Evolutionary conservation across 805 yeast genomes (phyloP), one percentile per base, ranked within the genome.

Genomic region (Myxozyma monticola): DNA sequence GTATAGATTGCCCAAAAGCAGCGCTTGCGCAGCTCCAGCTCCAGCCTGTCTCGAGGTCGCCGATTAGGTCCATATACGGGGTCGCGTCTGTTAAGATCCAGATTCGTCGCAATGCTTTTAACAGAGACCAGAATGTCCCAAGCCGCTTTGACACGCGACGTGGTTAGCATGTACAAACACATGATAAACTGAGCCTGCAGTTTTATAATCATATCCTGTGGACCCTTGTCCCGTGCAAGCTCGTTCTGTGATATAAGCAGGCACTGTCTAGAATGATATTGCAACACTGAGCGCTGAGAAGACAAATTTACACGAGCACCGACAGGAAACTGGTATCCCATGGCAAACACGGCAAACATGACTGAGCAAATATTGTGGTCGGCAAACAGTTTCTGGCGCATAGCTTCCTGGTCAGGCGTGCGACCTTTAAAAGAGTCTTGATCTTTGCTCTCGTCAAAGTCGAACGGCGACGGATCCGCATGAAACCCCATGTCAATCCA

Each of bases 401-500:
- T 6, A 7, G 18, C 28, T 28, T 45, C 50, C 12, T 43, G 25
- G 15, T 33, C 39, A 5, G 43, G 37, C 3, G 46, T 25, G 5
- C 43, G 43, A 20, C 25, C 14, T 24, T 37, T 7, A 18, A 14
- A 18, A 14, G 14, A 14, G 21, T 3, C 14, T 10, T 28, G 9
- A 28, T 28, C 14, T 9, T 7, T 20, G 8, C 7, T 2, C 17
- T 14, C 36, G n/a, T 37, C 49, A 15, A 29, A 18, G 15, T 45
- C 48, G 20, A 46, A 39, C 6, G 45, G 34, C 12, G 42, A 35
- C 9, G 30, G 17, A 15, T 51, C 56, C 18, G 49, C 47, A 28
- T 53, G 42, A 37, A 53, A 53, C n/a, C 57, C 57, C 14, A 25
- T 31, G 3, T 53, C 45, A 9, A 53, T 45, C 57, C 57, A 53